phyloP scores from a whole-genome alignment of 306 rosid genomes.

The Bauhinia variegata region DNA sequence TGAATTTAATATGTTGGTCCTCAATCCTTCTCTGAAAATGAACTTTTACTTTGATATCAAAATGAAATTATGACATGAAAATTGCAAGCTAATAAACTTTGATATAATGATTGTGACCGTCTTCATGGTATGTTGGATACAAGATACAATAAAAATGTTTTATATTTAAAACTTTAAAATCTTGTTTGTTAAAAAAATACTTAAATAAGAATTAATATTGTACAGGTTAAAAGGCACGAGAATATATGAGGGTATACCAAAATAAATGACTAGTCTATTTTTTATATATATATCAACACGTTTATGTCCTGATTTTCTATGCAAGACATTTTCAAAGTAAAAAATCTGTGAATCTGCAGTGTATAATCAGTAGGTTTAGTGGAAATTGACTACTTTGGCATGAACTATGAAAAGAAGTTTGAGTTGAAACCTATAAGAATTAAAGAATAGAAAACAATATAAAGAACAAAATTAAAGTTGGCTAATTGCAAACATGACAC shows the following conservation, averaged over 20 bases:
- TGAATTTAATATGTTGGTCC: too few species aligned
- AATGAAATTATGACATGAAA: not conserved
- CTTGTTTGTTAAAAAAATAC: too few species aligned
- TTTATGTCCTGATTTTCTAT: not conserved
- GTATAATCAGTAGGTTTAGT: too few species aligned
- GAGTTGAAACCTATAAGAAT: slow-evolving; percentile 23
- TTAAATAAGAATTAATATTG: too few species aligned
- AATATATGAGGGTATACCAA: too few species aligned
- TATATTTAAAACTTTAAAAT: too few species aligned
- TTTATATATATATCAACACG: too few species aligned
- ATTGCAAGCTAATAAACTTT: not conserved
- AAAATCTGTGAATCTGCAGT: not conserved
- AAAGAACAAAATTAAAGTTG: slow-evolving; percentile 13
- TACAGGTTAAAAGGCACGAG: too few species aligned
- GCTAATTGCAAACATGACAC: not conserved
- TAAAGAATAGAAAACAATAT: slow-evolving; percentile 4
- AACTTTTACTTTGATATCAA: not conserved
- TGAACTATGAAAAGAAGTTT: slow-evolving; percentile 26
- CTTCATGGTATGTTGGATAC: too few species aligned
- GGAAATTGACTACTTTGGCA: not conserved
- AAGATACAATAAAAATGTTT: too few species aligned
- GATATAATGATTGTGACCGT: too few species aligned
- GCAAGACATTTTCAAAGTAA: not conserved
- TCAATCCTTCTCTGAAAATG: not conserved
- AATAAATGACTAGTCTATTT: too few species aligned